Conservation (phyloP, 106 monocot genomes). For the Dendrobium catenatum region DNA sequence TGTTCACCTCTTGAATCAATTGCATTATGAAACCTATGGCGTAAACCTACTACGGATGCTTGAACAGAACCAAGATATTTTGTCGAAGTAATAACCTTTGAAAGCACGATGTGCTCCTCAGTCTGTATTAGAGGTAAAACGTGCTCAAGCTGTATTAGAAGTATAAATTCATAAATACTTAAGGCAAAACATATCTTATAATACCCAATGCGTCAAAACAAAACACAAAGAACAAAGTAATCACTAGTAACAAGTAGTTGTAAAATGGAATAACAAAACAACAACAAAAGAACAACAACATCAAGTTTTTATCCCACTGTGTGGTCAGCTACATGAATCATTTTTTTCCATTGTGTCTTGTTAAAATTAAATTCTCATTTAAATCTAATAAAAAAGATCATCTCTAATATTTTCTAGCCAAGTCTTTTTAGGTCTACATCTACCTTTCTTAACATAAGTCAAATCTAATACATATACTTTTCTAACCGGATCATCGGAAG, state of each 20-base stretch:
- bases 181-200: neutral
- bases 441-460: no score
- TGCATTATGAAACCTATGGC: slow-evolving; percentile 47
- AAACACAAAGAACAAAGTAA: neutral
- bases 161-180: neutral
- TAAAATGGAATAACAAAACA: neutral
- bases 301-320: no score
- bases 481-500: no score
- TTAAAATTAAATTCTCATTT: no score
- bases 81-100: slow-evolving; percentile 13
- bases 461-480: no score
- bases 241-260: neutral
- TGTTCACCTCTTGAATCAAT: slow-evolving; percentile 46
- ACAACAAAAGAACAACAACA: no score
- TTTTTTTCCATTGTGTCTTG: no score
- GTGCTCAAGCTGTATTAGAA: slow-evolving; percentile 18
- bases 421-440: no score
- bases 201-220: neutral
- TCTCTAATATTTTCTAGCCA: no score
- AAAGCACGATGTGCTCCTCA: slow-evolving; percentile 22
- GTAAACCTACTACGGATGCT: slow-evolving; percentile 71
- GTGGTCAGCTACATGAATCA: no score
- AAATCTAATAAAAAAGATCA: no score
- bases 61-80: slow-evolving; percentile 50
- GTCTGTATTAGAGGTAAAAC: slow-evolving; percentile 18